Evolutionary conservation across 768 basidiomycete genomes (phyloP).

Genomic region (Leccinum truebloodii): DNA sequence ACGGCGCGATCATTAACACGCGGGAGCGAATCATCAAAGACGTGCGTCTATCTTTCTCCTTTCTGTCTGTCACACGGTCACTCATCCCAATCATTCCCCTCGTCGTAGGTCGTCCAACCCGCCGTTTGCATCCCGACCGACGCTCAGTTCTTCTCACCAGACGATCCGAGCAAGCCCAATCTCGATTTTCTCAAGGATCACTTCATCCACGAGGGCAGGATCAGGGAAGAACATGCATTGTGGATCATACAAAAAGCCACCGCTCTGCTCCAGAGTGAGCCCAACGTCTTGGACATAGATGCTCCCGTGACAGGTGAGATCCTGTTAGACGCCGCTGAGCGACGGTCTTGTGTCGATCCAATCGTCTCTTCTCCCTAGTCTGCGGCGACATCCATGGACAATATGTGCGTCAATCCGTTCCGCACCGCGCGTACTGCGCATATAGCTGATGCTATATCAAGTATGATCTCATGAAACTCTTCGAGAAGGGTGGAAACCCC

Average conservation of each 20-base stretch:
- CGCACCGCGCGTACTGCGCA: neutral
- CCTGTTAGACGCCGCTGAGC: neutral
- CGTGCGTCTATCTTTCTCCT: constrained; percentile 13
- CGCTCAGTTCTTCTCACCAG: constrained; percentile 71
- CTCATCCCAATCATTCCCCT: neutral
- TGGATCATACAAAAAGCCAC: constrained; percentile 64
- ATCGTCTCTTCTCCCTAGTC: constrained; percentile 10
- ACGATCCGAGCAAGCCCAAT: constrained; percentile 65
- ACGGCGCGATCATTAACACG: constrained; percentile 26
- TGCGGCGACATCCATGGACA: constrained; percentile 26
- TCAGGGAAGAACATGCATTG: constrained; percentile 67
- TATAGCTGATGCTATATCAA: constrained; percentile 29
- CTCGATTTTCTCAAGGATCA: constrained; percentile 76
- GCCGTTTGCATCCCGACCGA: constrained; percentile 65
- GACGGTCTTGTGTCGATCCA: constrained; percentile 24
- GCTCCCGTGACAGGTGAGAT: constrained; percentile 68
- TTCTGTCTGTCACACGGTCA: neutral
- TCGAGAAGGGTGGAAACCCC: constrained; percentile 75
- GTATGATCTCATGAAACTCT: constrained; percentile 81
- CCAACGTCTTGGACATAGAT: constrained; percentile 68
- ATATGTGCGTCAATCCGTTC: constrained; percentile 26
- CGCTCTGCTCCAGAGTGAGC: constrained; percentile 56
- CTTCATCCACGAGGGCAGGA: constrained; percentile 68
- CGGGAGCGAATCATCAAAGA: constrained; percentile 29
- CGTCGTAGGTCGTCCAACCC: constrained; percentile 64